These are phyloP conservation scores for Fusarium fujikuroi DNA, from an alignment of 2,329 filamentous ascomycete species.

Conservation along the genomic window DNA sequence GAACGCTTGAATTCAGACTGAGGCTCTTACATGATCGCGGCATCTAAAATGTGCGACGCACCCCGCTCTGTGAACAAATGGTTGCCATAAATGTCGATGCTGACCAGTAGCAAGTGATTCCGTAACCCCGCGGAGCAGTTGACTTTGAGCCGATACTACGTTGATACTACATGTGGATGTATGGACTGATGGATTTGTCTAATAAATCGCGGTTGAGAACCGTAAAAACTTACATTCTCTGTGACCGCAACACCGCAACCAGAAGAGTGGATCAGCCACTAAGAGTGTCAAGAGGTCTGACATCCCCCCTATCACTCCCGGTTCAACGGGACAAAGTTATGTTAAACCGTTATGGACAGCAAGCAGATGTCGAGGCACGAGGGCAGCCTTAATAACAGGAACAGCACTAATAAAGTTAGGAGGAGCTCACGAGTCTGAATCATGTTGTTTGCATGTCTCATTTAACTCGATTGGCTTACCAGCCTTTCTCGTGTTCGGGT, in stretches of 20 bases:
- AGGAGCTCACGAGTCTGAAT: constrained; percentile 26
- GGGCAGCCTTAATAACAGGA: constrained; percentile 4
- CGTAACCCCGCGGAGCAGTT: constrained; percentile 14
- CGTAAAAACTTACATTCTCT: not conserved
- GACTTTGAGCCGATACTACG: not conserved
- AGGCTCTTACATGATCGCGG: constrained; percentile 7
- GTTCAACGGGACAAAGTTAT: constrained; percentile 11
- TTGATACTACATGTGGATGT: not conserved
- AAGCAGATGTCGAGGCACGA: not conserved
- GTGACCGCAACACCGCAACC: constrained; percentile 25
- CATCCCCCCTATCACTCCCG: constrained; percentile 3
- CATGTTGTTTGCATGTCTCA: constrained; percentile 27
- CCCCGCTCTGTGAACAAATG: constrained; percentile 2
- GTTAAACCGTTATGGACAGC: constrained; percentile 11
- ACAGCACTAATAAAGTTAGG: not conserved
- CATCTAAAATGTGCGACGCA: constrained; percentile 13
- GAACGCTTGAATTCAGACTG: constrained; percentile 8
- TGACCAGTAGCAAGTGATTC: constrained; percentile 6
- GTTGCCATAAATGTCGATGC: constrained; percentile 5
- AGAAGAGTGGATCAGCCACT: constrained; percentile 3
- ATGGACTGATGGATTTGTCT: not conserved
- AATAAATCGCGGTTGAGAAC: not conserved
- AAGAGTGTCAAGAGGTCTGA: not conserved
- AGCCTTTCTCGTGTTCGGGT: constrained; percentile 36
- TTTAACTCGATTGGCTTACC: constrained; percentile 31